Conservation (phyloP, 2,329 filamentous ascomycete species). For the Didymella segeticola region DNA sequence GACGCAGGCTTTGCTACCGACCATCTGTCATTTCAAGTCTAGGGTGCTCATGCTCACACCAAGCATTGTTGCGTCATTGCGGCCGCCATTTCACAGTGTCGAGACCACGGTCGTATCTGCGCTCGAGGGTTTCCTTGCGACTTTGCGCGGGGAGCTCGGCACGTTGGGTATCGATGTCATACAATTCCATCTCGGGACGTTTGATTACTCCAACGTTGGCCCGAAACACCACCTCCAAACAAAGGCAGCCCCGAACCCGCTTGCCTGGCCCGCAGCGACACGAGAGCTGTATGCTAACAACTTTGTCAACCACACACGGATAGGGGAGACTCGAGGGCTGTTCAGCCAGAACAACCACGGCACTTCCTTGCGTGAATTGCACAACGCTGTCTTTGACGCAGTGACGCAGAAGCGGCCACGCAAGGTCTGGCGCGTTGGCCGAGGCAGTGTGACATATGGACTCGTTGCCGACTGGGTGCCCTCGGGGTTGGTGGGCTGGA, state of each 20-base stretch:
- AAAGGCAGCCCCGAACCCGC: constrained; percentile 40
- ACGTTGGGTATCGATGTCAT: constrained; percentile 79
- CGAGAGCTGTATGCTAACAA: constrained; percentile 47
- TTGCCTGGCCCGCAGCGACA: constrained; percentile 47
- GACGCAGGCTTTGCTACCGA: constrained; percentile 79
- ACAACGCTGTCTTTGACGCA: constrained; percentile 90
- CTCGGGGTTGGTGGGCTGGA: constrained; percentile 81
- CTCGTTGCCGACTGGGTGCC: constrained; percentile 85
- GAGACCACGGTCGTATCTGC: constrained; percentile 87
- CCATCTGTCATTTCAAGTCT: constrained; percentile 62
- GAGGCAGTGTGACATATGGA: constrained; percentile 83
- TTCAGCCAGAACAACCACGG: constrained; percentile 62
- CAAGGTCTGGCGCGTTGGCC: constrained; percentile 77
- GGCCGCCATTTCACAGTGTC: constrained; percentile 80
- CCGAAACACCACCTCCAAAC: constrained; percentile 51
- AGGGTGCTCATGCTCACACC: constrained; percentile 79
- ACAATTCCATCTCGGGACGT: constrained; percentile 88
- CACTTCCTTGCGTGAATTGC: constrained; percentile 77
- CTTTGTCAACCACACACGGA: constrained; percentile 46
- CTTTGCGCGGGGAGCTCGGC: constrained; percentile 78
- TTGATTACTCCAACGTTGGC: constrained; percentile 76
- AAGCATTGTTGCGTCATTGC: constrained; percentile 79
- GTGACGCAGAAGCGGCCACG: constrained; percentile 69
- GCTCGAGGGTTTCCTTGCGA: constrained; percentile 83
- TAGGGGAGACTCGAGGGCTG: constrained; percentile 60